Evolutionary conservation across 495 filamentous ascomycete genomes (phyloP), one percentile per base, ranked within the genome.

Genomic region (Aspergillus indologenus): DNA sequence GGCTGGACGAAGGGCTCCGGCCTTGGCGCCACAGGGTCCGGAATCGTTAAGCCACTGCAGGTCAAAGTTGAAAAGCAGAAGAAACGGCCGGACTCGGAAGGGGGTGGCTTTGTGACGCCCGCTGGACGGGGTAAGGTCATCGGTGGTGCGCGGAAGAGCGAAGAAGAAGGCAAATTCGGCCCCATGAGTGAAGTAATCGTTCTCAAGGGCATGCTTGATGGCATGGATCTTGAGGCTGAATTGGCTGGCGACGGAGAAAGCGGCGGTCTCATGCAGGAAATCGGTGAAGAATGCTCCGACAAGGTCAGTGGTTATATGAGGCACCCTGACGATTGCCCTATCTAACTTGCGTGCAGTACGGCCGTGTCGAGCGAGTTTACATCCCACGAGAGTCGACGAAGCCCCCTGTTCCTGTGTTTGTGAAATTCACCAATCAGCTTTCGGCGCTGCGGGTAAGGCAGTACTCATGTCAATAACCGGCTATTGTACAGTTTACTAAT

Each of bases 1-100:
- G 95, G 95, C 53, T 96, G 92, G 91, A 88, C 83, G 12, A 87
- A 90, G 61, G 95, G 95, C 20, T 81, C 86, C 46, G 94, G 94
- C 3, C 82, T 98, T 14, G 94, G 94, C 59, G 90, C 90, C 1
- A 81, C 84, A 50, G 83, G 82, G 12, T 83, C 85, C 29, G 94
- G 94, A 49, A 96, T 98, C 61, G 81, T 88, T 31, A 87, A 90
- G 17, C 89, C 92, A 4, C 73, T 98, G 24, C 85, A 85, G 50
- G 90, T 93, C 15, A 83, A 96, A 60, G 79, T 92, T 20, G 88
- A 95, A 59, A 94, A 94, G 78, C 82, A 80, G 48, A 89, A 88
- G 70, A 92, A 91, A 74, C 82, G 83, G 52, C 79, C 87, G 0
- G 89, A 92, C 65, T 78, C 89, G 3, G 87, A 93, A 66, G 91